Base-by-base conservation (phyloP, 1,139 yeast genomes). In the Saccharomyces hybrid region DNA sequence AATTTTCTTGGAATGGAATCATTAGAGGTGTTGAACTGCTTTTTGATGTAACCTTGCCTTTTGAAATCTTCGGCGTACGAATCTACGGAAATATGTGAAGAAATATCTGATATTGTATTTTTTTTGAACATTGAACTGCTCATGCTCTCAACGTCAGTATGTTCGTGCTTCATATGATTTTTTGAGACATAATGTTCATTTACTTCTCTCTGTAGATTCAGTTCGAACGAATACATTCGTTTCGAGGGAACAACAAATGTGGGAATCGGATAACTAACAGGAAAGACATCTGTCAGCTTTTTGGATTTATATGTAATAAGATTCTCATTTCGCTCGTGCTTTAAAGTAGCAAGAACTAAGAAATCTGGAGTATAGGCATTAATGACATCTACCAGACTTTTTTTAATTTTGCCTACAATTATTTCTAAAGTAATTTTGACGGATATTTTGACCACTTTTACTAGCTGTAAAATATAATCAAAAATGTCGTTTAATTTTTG, bases 221-320 rank as follows among this genome's bases (percentile, higher is more conserved):
- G 57, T 64, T 84, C 89, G 67, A 82, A 83, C 16, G 71, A 64
- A 54, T 71, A 74, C 82, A 84, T 77, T 59, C 85, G 82, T 59
- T 76, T 73, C 0, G 88, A 83, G 0, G 93, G 90, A 0, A 82
- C 85, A 32, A 85, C 77, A 32, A 85, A 75, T 5, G 83, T 79
- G 0, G 95, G 93, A 13, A 84, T 74, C 1, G 87, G 85, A 61
- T 78, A 84, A 57, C 77, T 75, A 57, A 79, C 81, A 44, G 84
- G 84, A 51, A 85, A 71, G 51, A 85, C 71, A 65, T 85, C 91
- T 29, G 84, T 78, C 48, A 86, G 66, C 57, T 81, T 76, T 14
- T 82, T 68, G 3, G 59, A 54, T 48, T 54, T 56, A 59, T 59
- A 62, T 23, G 29, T 38, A 1, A 62, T 46, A n/a, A 62, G 44